These are phyloP conservation scores for Lachancea lanzarotensis DNA, from an alignment of 805 yeast species.

Conservation along the genomic window DNA sequence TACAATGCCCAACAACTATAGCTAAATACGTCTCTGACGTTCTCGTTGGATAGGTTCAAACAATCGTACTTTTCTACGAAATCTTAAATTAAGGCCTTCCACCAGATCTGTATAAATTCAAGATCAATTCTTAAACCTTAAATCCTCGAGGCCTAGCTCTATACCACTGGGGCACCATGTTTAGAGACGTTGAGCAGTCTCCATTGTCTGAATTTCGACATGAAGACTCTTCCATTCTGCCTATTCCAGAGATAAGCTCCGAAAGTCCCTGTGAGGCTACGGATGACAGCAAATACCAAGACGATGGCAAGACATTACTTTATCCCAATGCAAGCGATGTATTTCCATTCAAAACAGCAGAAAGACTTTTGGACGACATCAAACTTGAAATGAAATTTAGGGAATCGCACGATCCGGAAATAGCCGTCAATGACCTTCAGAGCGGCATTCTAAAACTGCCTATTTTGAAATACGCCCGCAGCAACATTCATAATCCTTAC, in stretches of 20 bases:
- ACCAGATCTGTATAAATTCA: neutral
- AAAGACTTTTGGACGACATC: constrained; percentile 61
- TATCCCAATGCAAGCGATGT: constrained; percentile 17
- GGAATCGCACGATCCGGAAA: constrained; percentile 10
- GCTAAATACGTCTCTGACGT: no score
- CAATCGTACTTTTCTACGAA: neutral
- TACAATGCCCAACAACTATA: no score
- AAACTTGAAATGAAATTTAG: constrained; percentile 38
- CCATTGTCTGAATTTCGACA: neutral
- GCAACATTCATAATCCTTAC: constrained; percentile 18
- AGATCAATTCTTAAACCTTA: neutral
- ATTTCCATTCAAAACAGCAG: constrained; percentile 52
- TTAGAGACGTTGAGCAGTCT: neutral
- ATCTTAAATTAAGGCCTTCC: neutral
- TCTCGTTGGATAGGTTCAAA: no score
- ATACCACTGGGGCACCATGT: neutral
- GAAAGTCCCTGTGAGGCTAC: neutral
- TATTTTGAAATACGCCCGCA: constrained; percentile 29
- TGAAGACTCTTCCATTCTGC: neutral
- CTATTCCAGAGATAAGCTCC: neutral
- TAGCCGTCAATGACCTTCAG: constrained; percentile 9
- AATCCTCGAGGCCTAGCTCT: neutral
- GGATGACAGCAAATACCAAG: constrained; percentile 7
- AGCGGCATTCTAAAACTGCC: constrained; percentile 28
- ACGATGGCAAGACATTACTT: constrained; percentile 25